Percentiles rank a stretch among this genome's conserved stretches.
phyloP scores from a whole-genome alignment of 169 alveolate species.

The Babesia microti region DNA sequence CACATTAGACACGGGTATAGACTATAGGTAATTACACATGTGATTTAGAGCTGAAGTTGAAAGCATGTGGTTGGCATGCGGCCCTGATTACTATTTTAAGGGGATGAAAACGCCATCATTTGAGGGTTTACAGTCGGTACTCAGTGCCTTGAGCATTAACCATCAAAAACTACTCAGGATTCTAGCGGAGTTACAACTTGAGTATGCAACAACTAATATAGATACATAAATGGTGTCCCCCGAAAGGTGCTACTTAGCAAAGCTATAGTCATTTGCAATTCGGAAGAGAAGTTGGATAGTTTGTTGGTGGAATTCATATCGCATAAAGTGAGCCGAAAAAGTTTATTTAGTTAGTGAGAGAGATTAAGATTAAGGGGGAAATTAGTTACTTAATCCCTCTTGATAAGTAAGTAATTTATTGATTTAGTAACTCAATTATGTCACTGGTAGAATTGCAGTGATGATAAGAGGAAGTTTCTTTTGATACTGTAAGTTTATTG shows the following conservation, averaged over 20 bases:
- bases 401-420: no score
- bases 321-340: conserved; percentile 43
- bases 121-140: conserved; percentile 43
- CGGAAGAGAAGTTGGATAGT: conserved; percentile 35
- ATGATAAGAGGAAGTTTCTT: no score
- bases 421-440: no score
- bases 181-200: conserved; percentile 56
- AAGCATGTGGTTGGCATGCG: no score
- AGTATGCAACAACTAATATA: conserved; percentile 9
- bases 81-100: no score
- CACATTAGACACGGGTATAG: conserved; percentile 11
- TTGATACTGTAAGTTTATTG: no score
- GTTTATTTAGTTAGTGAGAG: no score
- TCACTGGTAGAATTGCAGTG: no score
- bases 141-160: conserved; percentile 53
- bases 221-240: conserved; percentile 24
- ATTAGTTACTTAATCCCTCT: no score
- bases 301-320: conserved; percentile 42
- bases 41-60: neutral
- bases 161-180: conserved; percentile 53
- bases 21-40: conserved; percentile 12
- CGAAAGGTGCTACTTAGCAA: conserved; percentile 27
- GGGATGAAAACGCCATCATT: conserved; percentile 23
- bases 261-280: conserved; percentile 45
- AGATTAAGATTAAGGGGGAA: no score